Conservation (phyloP, 352 stramenopile species). For the Phytopythium boreale region DNA sequence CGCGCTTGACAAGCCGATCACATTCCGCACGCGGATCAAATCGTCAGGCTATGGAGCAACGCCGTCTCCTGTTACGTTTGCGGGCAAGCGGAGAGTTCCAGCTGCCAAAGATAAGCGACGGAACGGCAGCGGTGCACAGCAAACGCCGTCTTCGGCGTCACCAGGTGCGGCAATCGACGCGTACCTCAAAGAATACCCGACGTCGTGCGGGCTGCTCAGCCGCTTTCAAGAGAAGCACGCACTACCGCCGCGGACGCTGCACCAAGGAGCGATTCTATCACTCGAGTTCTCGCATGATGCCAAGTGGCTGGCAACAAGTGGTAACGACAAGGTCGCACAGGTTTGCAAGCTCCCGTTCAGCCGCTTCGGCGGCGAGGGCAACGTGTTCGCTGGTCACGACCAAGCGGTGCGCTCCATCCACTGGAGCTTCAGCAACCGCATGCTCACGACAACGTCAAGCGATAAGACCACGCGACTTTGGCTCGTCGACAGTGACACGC, state of each 20-base stretch:
- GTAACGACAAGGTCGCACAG: constrained; percentile 60
- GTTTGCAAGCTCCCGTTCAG: constrained; percentile 70
- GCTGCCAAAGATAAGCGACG: constrained; percentile 1
- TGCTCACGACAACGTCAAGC: constrained; percentile 62
- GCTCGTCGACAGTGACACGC: constrained; percentile 55
- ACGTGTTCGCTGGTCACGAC: constrained; percentile 68
- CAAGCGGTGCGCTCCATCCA: constrained; percentile 58
- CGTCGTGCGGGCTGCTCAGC: constrained; percentile 48
- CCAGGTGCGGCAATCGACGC: constrained; percentile 19
- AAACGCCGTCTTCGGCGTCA: constrained; percentile 7
- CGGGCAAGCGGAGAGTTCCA: not conserved
- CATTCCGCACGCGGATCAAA: constrained; percentile 74
- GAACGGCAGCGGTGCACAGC: not conserved
- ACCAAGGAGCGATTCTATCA: constrained; percentile 65
- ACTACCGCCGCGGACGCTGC: constrained; percentile 47
- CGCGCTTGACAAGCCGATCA: constrained; percentile 66
- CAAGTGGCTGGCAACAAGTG: constrained; percentile 67
- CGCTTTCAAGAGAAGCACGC: constrained; percentile 57
- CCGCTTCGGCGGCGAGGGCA: constrained; percentile 60
- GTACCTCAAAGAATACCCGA: constrained; percentile 76
- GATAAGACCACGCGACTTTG: constrained; percentile 75
- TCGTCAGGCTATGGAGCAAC: constrained; percentile 78
- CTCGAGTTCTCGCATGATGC: constrained; percentile 79
- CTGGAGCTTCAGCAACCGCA: constrained; percentile 74
- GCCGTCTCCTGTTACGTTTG: not conserved